Evolutionary conservation across 2,329 filamentous ascomycete species (phyloP), one percentile per base, ranked within the genome.

Genomic region (Magnaporthiopsis poae): DNA sequence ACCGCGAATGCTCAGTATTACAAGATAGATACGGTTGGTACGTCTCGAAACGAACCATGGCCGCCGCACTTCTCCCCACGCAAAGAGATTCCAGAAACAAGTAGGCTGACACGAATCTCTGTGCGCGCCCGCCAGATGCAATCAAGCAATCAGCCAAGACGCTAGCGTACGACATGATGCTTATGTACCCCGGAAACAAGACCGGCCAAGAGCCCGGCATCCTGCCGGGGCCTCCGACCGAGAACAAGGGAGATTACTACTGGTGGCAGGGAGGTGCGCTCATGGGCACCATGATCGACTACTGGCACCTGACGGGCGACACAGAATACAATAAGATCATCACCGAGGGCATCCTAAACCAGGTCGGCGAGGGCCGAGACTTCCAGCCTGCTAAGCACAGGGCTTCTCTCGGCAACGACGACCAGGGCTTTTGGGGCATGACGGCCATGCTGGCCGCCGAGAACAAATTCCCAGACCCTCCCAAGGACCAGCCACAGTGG

Each of bases 191-290:
- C 12, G 64, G 64, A 29, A 65, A 65, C 56, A 56, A 65, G 25
- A 65, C 64, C 13, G 83, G 84, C 66, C 76, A 79, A 72, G 82
- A 81, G 21, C 84, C 84, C 9, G 84, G 84, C 46, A 86, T 85
- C 70, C 74, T 86, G 13, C 84, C 84, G 0, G 84, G 84, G 0
- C 84, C 84, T 66, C 84, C 84, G 13, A 70, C 79, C 56, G 75
- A 73, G 65, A 69, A 72, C 70, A 69, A 76, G 69, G 84, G 84
- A 69, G 80, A 83, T 68, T 89, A 88, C 74, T 90, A 90, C 80
- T 91, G 88, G 88, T 91, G 88, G 88, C 86, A 91, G 73, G 86
- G 86, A 5, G 85, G 86, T 65, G 85, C 86, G 18, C 80, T 91
- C 77, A 89, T 89, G 81, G 86, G 87, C 69, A 84, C 86, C 0